phyloP scores from a whole-genome alignment of 2,329 filamentous ascomycete genomes.

The Aspergillus aculeatinus region DNA sequence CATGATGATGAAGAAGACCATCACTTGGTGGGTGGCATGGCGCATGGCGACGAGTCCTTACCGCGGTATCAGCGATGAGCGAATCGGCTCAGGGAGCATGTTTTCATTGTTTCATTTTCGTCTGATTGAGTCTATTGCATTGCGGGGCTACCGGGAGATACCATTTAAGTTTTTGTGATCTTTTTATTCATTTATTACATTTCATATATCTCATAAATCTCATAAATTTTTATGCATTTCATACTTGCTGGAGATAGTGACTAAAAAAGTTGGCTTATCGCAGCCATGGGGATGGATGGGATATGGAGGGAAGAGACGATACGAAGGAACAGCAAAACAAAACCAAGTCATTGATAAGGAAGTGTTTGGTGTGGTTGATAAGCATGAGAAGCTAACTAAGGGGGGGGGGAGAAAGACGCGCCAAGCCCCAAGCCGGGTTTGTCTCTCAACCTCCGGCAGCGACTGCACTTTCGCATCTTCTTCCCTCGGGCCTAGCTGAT shows the following conservation, averaged over 20 bases:
- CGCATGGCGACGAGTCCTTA: constrained; percentile 41
- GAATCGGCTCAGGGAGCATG: constrained; percentile 1
- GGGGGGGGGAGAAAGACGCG: not conserved
- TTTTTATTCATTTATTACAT: constrained; percentile 11
- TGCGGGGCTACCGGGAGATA: constrained; percentile 33
- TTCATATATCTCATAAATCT: not conserved
- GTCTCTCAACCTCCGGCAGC: not conserved
- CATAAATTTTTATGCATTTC: not conserved
- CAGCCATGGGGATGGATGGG: not conserved
- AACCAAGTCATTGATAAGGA: not conserved
- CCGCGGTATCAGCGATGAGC: constrained; percentile 46
- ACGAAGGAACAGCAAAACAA: not conserved
- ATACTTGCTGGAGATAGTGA: not conserved
- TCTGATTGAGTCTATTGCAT: constrained; percentile 32
- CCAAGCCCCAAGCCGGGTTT: not conserved
- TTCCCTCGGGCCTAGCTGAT: not conserved
- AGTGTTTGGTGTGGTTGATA: not conserved
- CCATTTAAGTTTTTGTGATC: constrained; percentile 25
- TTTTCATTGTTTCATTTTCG: constrained; percentile 14
- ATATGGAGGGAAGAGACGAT: not conserved
- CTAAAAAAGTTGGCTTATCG: not conserved
- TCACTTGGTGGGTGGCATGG: constrained; percentile 41
- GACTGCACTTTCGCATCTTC: no score
- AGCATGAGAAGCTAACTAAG: not conserved
- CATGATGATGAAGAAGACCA: constrained; percentile 59